Base-by-base conservation (phyloP, 2,329 filamentous ascomycete species). In the Macrophomina tecta region DNA sequence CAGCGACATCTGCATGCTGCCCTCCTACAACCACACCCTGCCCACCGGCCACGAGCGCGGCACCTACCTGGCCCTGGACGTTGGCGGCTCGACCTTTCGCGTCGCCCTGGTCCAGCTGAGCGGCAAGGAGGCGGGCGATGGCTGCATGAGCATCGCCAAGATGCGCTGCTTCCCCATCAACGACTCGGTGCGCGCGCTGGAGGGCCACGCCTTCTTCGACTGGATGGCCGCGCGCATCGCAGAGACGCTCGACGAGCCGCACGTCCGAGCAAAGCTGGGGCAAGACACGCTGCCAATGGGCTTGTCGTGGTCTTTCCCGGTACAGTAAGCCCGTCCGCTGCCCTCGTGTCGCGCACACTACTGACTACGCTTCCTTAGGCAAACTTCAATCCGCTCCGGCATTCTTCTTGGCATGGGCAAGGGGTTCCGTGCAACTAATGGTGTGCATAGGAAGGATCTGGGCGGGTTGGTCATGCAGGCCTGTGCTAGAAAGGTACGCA, bases 71-170 rank as follows among this genome's bases (percentile, higher is more conserved):
- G 86, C 87, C 5, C 78, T 90, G 67, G 88, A 90, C 72, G 86
- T 90, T 23, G 88, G 88, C 38, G 88, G 88, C n/a, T 89, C 88
- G 16, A 90, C 87, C 0, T 87, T 90, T 71, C 84, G 88, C 8
- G 83, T 89, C 46, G 87, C 87, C 32, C 76, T 89, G 68, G 84
- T 90, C 36, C 81, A 87, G 69, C 75, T 90, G 61, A 75, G 75
- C 66, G 86, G 86, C 38, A 80, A 81, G 64, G 72, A 77, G 7
- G 73, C 78, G n/a, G 78, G 77, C 38, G 45, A 34, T 32, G 34
- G 28, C 42, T 49, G 32, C 45, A 83, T 89, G 82, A 80, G 82
- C 67, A 87, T 89, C 65, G 77, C 85, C 63, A 81, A 80, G 67
- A 86, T 87, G 76, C 80, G 82, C 45, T 84, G 82, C 52, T 86